Conservation (phyloP, 768 basidiomycete species). For the Crepidotus variabilis region DNA sequence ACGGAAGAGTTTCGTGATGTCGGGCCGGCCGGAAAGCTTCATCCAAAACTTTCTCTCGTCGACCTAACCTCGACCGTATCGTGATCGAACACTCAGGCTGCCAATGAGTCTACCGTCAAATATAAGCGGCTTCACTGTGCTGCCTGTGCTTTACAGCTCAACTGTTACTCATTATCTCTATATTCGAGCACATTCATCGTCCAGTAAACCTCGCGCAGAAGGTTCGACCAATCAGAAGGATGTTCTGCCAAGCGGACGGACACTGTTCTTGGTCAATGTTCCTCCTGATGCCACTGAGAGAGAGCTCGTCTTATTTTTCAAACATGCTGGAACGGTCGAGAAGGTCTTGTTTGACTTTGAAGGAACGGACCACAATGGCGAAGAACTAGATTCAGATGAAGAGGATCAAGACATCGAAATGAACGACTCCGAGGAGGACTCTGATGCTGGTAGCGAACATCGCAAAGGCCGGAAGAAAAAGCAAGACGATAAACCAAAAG, state of each 20-base stretch:
- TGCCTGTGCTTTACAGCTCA: slow-evolving; percentile 39
- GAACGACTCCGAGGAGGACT: slow-evolving; percentile 18
- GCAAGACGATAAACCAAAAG: slow-evolving; percentile 39
- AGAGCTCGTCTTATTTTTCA: slow-evolving; percentile 76
- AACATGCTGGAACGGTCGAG: slow-evolving; percentile 73
- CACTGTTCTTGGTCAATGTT: slow-evolving; percentile 85
- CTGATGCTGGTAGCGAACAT: slow-evolving; percentile 20
- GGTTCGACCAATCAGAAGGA: slow-evolving; percentile 20
- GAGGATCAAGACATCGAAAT: slow-evolving; percentile 26
- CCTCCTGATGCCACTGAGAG: slow-evolving; percentile 86
- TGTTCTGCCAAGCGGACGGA: slow-evolving; percentile 55
- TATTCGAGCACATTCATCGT: slow-evolving; percentile 57
- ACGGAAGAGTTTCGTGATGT: background rate
- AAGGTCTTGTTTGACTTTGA: slow-evolving; percentile 62
- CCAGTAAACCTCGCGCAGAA: slow-evolving; percentile 12
- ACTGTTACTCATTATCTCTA: slow-evolving; percentile 71
- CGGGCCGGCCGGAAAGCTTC: too few species aligned
- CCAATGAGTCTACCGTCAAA: slow-evolving; percentile 25
- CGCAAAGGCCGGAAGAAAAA: slow-evolving; percentile 40
- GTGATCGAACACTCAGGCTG: too few species aligned
- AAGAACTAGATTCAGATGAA: slow-evolving; percentile 36
- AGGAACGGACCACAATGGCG: slow-evolving; percentile 35
- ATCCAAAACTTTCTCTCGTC: too few species aligned
- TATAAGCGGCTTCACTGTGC: slow-evolving; percentile 45
- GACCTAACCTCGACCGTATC: too few species aligned